phyloP scores from a whole-genome alignment of 1,139 yeast species.

The Yamadazyma epiphylla region DNA sequence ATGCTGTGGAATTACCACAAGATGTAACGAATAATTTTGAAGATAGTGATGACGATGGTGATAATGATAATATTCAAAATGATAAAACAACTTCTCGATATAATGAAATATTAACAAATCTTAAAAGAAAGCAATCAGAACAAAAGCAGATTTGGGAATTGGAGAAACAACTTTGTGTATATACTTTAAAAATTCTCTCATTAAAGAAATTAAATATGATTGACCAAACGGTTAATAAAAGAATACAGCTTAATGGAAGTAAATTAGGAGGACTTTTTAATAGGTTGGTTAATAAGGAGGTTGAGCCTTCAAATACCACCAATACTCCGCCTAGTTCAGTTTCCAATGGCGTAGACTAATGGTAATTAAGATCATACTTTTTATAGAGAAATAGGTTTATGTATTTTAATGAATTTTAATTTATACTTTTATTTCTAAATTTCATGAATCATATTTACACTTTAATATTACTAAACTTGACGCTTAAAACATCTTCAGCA shows the following conservation, averaged over 20 bases:
- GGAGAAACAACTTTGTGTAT: slow-evolving; percentile 50
- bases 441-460: too few species aligned
- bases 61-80: slow-evolving; percentile 18
- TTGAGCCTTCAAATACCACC: too few species aligned
- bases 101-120: slow-evolving; percentile 5
- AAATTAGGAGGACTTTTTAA: slow-evolving; percentile 41
- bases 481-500: too few species aligned
- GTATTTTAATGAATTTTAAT: too few species aligned
- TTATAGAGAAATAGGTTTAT: too few species aligned
- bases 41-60: slow-evolving; percentile 13
- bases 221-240: slow-evolving; percentile 20
- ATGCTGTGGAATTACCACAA: slow-evolving; percentile 9
- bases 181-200: slow-evolving; percentile 46
- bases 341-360: too few species aligned
- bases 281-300: slow-evolving; percentile 1
- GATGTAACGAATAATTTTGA: slow-evolving; percentile 25
- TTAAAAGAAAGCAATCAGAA: slow-evolving; percentile 7
- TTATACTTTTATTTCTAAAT: too few species aligned
- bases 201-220: slow-evolving; percentile 40
- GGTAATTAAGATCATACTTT: too few species aligned
- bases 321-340: too few species aligned
- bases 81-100: slow-evolving; percentile 10
- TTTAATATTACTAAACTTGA: too few species aligned
- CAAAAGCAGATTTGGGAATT: slow-evolving; percentile 23
- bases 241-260: slow-evolving; percentile 47